Base-by-base conservation (phyloP, 2,329 filamentous ascomycete genomes). In the Fusarium pseudoanthophilum region DNA sequence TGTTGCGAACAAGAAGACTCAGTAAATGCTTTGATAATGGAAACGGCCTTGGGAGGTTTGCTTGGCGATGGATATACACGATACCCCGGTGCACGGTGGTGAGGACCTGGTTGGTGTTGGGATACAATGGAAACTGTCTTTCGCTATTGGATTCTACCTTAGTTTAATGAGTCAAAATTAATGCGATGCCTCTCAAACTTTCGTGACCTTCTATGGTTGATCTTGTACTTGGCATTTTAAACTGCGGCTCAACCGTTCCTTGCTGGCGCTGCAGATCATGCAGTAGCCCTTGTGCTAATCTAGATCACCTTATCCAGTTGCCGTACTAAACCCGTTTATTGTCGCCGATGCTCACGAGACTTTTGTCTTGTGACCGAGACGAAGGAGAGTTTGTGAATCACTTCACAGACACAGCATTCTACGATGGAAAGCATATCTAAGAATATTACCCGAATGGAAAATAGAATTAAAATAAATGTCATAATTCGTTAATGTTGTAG, bases 1-100 rank as follows among this genome's bases (percentile, higher is more conserved):
- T 43, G 60, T 79, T 24, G 78, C 73, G 9, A 71, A 60, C 37
- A 81, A 80, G 71, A 82, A 82, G 77, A 79, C 77, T 11, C 74
- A 77, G 76, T 80, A 75, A 72, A 10, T 57, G 4, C 7, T 34
- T 11, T 57, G 42, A 26, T 39, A 11, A 52, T 48, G 21, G 21
- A 28, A 20, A 21, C 45, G 18, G 6, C 8, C 13, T 24, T 48
- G 21, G 14, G 46, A 28, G 16, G 24, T 52, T 55, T 64, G 30
- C 34, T 56, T 42, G 39, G 52, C 10, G 28, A 36, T 28, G n/a
- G 42, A 63, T 61, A 60, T 66, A 64, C 55, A 64, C 66, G 61
- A 73, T 73, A 73, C 70, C 70, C 70, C 21, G 46, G 16, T 28
- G 26, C 56, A 53, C n/a, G 36, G 24, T n/a, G 36, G 49, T 28